Conservation (phyloP, 1,139 yeast species). For the Debaryomycetaceae sp. region DNA sequence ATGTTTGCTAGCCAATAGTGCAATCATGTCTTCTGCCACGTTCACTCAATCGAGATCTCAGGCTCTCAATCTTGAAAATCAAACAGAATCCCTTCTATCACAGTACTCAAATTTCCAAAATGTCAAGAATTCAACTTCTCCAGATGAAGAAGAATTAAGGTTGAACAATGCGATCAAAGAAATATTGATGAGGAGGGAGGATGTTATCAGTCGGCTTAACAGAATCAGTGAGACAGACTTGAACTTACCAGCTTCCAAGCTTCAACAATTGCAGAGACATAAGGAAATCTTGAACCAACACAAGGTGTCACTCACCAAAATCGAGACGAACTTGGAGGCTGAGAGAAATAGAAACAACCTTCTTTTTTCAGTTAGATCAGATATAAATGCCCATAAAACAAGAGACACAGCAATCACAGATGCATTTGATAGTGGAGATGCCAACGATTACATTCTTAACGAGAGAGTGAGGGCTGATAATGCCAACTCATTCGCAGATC, state of each 20-base stretch:
- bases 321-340: conserved; percentile 59
- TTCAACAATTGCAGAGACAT: conserved; percentile 82
- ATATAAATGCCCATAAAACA: conserved; percentile 60
- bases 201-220: conserved; percentile 29
- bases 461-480: conserved; percentile 74
- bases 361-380: conserved; percentile 71
- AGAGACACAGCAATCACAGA: conserved; percentile 15
- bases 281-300: conserved; percentile 74
- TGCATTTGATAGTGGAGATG: conserved; percentile 15
- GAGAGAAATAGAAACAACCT: conserved; percentile 76
- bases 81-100: conserved; percentile 38
- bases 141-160: conserved; percentile 66
- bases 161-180: conserved; percentile 50
- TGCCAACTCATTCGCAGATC: conserved; percentile 75
- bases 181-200: conserved; percentile 31
- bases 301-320: conserved; percentile 56
- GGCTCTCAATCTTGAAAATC: conserved; percentile 40
- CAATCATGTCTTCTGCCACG: conserved; percentile 34
- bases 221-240: conserved; percentile 55
- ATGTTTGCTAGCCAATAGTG: background rate
- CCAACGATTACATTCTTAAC: conserved; percentile 67
- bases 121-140: conserved; percentile 19
- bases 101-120: conserved; percentile 32
- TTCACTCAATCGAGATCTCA: conserved; percentile 40
- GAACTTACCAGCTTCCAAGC: conserved; percentile 64